phyloP scores from a whole-genome alignment of 1,139 yeast genomes.

The Candida mesenterica region DNA sequence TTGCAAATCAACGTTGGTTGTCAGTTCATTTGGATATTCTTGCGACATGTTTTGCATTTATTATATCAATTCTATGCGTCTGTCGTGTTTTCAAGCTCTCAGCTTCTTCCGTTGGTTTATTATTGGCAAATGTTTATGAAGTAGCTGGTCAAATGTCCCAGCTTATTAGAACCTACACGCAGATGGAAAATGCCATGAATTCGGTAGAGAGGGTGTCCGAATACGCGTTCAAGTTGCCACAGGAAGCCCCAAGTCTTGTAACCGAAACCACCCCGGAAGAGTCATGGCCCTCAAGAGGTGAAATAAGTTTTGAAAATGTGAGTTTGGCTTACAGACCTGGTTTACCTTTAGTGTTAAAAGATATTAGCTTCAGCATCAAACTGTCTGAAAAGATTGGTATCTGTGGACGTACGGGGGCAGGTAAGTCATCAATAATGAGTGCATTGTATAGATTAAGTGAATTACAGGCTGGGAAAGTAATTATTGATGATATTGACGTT shows the following conservation, averaged over 20 bases:
- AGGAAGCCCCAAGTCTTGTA: constrained; percentile 36
- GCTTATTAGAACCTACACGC: constrained; percentile 55
- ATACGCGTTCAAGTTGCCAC: constrained; percentile 53
- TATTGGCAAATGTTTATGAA: constrained; percentile 57
- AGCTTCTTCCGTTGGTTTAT: constrained; percentile 70
- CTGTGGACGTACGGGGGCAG: constrained; percentile 82
- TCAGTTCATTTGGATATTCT: constrained; percentile 57
- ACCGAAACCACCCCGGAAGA: constrained; percentile 55
- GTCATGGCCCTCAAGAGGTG: constrained; percentile 44
- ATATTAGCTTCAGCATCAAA: constrained; percentile 44
- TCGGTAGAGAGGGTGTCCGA: constrained; percentile 79
- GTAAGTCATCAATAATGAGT: constrained; percentile 67
- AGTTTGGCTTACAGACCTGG: constrained; percentile 71
- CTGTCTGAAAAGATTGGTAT: constrained; percentile 70
- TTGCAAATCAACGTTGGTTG: constrained; percentile 80
- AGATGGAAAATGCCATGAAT: constrained; percentile 79
- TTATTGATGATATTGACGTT: constrained; percentile 62
- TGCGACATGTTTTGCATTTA: constrained; percentile 37
- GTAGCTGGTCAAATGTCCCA: constrained; percentile 49
- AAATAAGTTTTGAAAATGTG: constrained; percentile 55
- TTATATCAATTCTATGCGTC: constrained; percentile 60
- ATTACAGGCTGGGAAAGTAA: constrained; percentile 47
- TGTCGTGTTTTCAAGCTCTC: constrained; percentile 59
- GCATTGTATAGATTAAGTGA: constrained; percentile 65
- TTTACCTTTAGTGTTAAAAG: constrained; percentile 68